Percentiles rank a stretch among this genome's conserved stretches.
Conservation (phyloP, 139 green algal species). For the Picochlorum sp. region DNA sequence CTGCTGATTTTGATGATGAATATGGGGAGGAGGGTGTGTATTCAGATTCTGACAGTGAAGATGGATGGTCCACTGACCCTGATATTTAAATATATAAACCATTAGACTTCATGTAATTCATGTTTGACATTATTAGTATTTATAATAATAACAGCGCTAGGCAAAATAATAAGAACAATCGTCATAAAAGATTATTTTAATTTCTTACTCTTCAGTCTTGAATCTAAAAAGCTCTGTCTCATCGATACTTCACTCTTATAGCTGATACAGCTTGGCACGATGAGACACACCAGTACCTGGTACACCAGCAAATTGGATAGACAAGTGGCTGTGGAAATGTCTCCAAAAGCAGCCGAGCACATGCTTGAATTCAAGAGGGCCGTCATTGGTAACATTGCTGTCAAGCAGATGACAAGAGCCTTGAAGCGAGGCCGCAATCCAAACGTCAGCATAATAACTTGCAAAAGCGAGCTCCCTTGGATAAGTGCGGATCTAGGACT, state of each 20-base stretch:
- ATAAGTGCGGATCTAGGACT: slow-evolving; percentile 18
- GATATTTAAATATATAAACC: slow-evolving; percentile 1
- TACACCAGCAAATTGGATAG: slow-evolving; percentile 6
- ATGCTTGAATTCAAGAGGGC: slow-evolving; percentile 11
- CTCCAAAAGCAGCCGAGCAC: slow-evolving; percentile 18
- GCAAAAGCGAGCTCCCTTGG: slow-evolving; percentile 17
- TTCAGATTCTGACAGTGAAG: slow-evolving; percentile 14
- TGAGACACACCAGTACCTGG: slow-evolving; percentile 18
- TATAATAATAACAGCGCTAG: too few species aligned
- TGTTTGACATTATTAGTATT: too few species aligned
- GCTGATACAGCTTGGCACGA: slow-evolving; percentile 15
- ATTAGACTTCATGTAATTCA: too few species aligned
- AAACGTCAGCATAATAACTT: slow-evolving; percentile 29
- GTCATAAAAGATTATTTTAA: not conserved
- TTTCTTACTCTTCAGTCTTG: too few species aligned
- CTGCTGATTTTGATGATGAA: slow-evolving; percentile 51
- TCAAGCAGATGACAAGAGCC: not conserved
- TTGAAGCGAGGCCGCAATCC: slow-evolving; percentile 14
- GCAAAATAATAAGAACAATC: too few species aligned
- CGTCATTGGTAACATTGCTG: slow-evolving; percentile 7
- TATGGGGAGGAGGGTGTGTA: slow-evolving; percentile 33
- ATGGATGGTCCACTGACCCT: slow-evolving; percentile 22
- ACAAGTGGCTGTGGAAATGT: slow-evolving; percentile 2
- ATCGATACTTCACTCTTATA: slow-evolving; percentile 13
- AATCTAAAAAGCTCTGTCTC: too few species aligned